Evolutionary conservation across 495 filamentous ascomycete species (phyloP).

Genomic region (Talaromyces liani): DNA sequence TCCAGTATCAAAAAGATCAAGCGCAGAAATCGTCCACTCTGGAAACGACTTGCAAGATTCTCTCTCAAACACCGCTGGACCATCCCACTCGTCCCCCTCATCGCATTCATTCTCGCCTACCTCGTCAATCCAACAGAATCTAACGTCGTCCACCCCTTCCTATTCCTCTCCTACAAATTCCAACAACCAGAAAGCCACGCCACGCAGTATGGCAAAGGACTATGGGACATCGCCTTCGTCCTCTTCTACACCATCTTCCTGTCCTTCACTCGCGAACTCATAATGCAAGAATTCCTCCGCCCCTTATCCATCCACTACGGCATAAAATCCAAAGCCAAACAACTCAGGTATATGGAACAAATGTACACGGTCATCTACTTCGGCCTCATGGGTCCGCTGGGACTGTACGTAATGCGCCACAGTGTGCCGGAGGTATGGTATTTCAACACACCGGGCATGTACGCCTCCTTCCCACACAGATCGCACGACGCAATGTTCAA

Average conservation of each 20-base stretch:
- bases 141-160: constrained; percentile 67
- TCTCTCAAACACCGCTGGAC: constrained; percentile 62
- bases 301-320: constrained; percentile 57
- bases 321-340: constrained; percentile 62
- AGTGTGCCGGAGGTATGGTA: constrained; percentile 73
- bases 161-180: constrained; percentile 80
- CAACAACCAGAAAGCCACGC: constrained; percentile 20
- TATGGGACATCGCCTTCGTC: constrained; percentile 72
- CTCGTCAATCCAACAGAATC: constrained; percentile 62
- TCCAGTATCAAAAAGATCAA: neutral
- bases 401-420: constrained; percentile 76
- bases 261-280: constrained; percentile 81
- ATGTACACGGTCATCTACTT: constrained; percentile 88
- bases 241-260: constrained; percentile 76
- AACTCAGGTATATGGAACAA: constrained; percentile 86
- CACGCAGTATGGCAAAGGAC: constrained; percentile 75
- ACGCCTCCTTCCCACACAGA: constrained; percentile 72
- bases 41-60: constrained; percentile 47
- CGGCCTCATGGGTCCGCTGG: constrained; percentile 64
- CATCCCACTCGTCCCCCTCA: constrained; percentile 58
- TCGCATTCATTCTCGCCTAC: constrained; percentile 52
- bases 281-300: constrained; percentile 78
- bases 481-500: constrained; percentile 74
- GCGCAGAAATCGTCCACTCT: constrained; percentile 36
- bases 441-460: constrained; percentile 79